Base-by-base conservation (phyloP, 371 early-diverging fungal genomes). In the Rhizomucor pusillus region DNA sequence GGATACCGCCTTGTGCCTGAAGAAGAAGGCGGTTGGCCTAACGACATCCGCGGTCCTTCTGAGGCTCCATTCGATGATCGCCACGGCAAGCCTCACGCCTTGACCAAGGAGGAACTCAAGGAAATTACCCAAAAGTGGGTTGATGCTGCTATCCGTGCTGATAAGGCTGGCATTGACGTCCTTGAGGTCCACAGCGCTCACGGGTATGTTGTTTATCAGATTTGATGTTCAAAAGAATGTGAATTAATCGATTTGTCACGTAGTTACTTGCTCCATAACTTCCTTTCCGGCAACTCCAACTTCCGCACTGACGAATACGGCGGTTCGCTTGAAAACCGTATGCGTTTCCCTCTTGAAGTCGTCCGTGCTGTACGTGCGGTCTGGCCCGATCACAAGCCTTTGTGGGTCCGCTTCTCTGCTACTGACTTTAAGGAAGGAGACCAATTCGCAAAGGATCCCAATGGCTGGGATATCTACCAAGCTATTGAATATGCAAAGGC, bases 171-270 rank as follows among this genome's bases (percentile, higher is more conserved):
- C 0, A 87, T 93, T 66, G 93, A 97, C 39, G 86, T 84, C 0
- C 63, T 95, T 22, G 94, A 97, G 69, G 75, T 97, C 43, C 96
- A 97, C 58, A 84, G 80, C 37, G 91, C 91, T 2, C 73, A 72
- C 48, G 70, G 74, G 66, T 71, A 66, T 60, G 35, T 13, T 1
- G 22, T n/a, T n/a, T 14, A 5, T 25, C 7, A 25, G 6, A 5
- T 23, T n/a, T 35, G 4, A 12, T 25, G 50, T n/a, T n/a, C n/a
- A n/a, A n/a, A n/a, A n/a, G n/a, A n/a, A n/a, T n/a, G n/a, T n/a
- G n/a, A n/a, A n/a, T n/a, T n/a, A n/a, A 10, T 24, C 12, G 14
- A 49, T 34, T 69, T 63, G 9, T 85, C 85, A n/a, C 29, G 11
- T 58, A 90, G 91, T 4, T 94, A 92, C 67, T 71, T 94, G 47